Evolutionary conservation across 2,329 filamentous ascomycete genomes (phyloP).

Genomic region (Arachnomyces sp.): DNA sequence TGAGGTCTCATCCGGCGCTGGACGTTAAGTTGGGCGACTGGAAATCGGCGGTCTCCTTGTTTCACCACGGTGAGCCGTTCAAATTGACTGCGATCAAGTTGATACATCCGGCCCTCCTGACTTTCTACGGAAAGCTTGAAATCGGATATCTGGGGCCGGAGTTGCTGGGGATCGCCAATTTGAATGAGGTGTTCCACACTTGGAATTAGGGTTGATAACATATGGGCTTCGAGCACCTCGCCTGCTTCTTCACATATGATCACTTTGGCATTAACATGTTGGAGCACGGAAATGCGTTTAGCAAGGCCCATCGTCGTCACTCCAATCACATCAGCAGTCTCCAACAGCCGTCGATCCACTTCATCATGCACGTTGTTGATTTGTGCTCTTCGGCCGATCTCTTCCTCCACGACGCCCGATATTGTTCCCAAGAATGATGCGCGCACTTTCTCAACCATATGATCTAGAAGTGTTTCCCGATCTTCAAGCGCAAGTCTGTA

Average conservation of each 20-base stretch:
- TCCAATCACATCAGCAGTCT: conserved; percentile 41
- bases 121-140: conserved; percentile 19
- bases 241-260: conserved; percentile 62
- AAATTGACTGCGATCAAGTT: conserved; percentile 41
- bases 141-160: conserved; percentile 27
- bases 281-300: conserved; percentile 31
- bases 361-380: conserved; percentile 3
- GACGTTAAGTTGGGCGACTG: conserved; percentile 38
- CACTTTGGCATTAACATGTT: conserved; percentile 23
- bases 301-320: conserved; percentile 45
- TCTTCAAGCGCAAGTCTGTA: no score
- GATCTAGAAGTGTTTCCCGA: no score
- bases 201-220: conserved; percentile 30
- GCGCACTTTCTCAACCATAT: no score
- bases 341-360: conserved; percentile 11
- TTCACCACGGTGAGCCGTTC: conserved; percentile 34
- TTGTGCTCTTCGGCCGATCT: no score
- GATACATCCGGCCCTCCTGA: conserved; percentile 24
- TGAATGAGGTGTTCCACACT: conserved; percentile 33
- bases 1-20: conserved; percentile 57
- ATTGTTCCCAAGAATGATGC: no score
- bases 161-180: conserved; percentile 27
- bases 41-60: conserved; percentile 13
- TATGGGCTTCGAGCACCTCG: conserved; percentile 59
- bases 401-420: no score